Percentiles rank a stretch among this genome's conserved stretches.
These are phyloP conservation scores for Ziziphus jujuba DNA, from an alignment of 306 rosid species.

Conservation along the genomic window DNA sequence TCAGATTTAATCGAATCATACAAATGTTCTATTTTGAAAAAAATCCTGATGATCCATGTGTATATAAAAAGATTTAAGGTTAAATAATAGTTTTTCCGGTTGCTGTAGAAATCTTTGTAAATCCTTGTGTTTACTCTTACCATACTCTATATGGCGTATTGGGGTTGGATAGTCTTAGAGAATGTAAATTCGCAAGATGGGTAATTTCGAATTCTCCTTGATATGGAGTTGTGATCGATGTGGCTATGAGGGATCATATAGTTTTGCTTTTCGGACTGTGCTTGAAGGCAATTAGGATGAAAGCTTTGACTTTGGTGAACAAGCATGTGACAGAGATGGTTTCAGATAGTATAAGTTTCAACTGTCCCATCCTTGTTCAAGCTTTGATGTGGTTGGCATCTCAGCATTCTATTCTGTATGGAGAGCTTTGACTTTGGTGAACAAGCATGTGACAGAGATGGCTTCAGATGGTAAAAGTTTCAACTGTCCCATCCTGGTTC, in stretches of 20 bases:
- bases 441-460: slow-evolving; percentile 7
- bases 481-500: slow-evolving; percentile 55
- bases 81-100: no score
- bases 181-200: slow-evolving; percentile 43
- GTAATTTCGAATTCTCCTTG: slow-evolving; percentile 65
- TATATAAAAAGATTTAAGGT: no score
- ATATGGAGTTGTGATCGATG: slow-evolving; percentile 63
- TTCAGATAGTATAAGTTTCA: no score
- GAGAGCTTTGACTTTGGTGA: slow-evolving; percentile 10
- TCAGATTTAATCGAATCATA: no score
- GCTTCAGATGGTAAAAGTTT: slow-evolving; percentile 5
- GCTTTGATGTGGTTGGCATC: no score
- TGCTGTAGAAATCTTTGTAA: no score
- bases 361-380: no score
- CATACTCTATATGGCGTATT: slow-evolving; percentile 40
- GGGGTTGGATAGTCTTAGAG: slow-evolving; percentile 30
- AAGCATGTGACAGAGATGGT: no score
- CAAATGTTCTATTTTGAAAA: no score
- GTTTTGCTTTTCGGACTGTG: slow-evolving; percentile 49
- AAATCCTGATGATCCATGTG: no score
- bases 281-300: slow-evolving; percentile 55
- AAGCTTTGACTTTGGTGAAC: no score
- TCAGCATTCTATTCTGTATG: no score
- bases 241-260: slow-evolving; percentile 58
- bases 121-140: slow-evolving; percentile 40